Conservation (phyloP, 257 asterid genomes). For the Ligustrum vulgare region DNA sequence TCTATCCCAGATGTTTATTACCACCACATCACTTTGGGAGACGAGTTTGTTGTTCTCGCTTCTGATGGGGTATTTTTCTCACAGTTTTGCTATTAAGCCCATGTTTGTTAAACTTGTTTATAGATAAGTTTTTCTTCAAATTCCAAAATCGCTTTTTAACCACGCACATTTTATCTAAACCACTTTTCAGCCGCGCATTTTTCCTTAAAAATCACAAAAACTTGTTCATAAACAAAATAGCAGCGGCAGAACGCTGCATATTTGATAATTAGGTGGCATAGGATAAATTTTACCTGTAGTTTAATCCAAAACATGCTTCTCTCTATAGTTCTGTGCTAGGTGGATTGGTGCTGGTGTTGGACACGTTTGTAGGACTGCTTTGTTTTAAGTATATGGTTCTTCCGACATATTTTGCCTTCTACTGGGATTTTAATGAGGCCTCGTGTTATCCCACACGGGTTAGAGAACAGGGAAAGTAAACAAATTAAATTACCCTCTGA, state of each 20-base stretch:
- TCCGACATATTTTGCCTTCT: no score
- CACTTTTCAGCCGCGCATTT: no score
- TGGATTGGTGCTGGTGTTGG: neutral
- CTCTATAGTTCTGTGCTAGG: neutral
- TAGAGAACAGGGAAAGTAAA: neutral
- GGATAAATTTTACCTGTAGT: neutral
- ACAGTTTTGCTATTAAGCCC: neutral
- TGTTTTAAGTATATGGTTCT: no score
- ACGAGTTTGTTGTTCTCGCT: slow-evolving; percentile 85
- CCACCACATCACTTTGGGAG: slow-evolving; percentile 67
- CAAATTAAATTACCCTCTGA: neutral
- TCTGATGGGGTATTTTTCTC: slow-evolving; percentile 82
- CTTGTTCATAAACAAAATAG: no score
- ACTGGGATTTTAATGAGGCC: neutral
- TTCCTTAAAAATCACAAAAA: no score
- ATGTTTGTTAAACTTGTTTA: no score
- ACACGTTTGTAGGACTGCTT: neutral
- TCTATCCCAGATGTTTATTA: slow-evolving; percentile 94
- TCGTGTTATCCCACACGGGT: neutral
- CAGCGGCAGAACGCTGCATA: neutral
- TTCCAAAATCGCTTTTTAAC: no score
- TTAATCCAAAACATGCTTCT: neutral
- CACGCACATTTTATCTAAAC: no score
- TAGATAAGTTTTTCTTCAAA: no score
- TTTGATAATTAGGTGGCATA: neutral